Conservation (phyloP, 768 basidiomycete species). For the Lactarius hatsudake region DNA sequence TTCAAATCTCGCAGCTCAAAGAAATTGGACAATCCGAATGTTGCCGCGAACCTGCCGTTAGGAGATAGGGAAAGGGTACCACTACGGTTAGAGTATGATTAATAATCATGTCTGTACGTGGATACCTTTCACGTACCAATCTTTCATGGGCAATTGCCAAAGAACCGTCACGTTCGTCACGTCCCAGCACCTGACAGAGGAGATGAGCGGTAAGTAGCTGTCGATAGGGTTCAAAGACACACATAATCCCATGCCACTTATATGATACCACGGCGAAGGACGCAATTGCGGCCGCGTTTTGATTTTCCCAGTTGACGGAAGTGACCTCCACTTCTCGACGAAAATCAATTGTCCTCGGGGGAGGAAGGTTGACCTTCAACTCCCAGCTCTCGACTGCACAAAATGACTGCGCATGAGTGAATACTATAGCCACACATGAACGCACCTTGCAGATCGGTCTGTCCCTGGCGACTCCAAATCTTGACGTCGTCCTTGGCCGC, state of each 20-base stretch:
- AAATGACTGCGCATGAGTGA: not conserved
- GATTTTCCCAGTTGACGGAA: not conserved
- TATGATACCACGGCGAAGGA: not conserved
- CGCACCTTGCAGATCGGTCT: not conserved
- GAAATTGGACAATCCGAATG: not conserved
- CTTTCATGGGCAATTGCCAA: constrained; percentile 1
- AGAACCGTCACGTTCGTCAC: not conserved
- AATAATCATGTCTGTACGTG: not conserved
- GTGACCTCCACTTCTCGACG: not conserved
- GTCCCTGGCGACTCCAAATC: too few relatives aligned
- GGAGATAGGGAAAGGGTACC: not conserved
- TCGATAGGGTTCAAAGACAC: not conserved
- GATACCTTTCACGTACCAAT: not conserved
- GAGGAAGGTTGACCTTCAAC: not conserved
- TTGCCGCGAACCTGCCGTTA: not conserved
- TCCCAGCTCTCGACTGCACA: not conserved
- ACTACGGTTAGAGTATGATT: not conserved
- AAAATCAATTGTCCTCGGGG: not conserved
- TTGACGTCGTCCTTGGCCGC: too few relatives aligned
- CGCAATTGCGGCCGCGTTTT: not conserved
- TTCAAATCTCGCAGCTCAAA: not conserved
- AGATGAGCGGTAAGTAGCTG: not conserved
- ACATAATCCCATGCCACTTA: not conserved
- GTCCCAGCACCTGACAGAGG: not conserved
- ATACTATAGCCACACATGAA: not conserved